These are phyloP conservation scores for Penicillium diatomitis DNA, from an alignment of 495 filamentous ascomycete genomes.

Conservation along the genomic window DNA sequence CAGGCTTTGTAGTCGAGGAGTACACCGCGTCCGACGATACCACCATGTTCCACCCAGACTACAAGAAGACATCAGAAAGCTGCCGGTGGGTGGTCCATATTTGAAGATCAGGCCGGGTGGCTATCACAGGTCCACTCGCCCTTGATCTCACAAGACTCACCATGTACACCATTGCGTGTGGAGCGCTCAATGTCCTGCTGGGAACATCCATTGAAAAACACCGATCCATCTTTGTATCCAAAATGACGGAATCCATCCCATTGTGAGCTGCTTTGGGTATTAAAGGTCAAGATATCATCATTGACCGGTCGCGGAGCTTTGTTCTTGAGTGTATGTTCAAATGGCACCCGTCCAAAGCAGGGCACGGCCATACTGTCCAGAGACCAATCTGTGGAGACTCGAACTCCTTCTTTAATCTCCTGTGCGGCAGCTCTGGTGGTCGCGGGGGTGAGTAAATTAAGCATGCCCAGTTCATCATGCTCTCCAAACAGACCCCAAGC, in stretches of 20 bases:
- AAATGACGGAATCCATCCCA: constrained; percentile 51
- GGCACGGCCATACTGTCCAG: constrained; percentile 23
- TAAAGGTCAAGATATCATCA: constrained; percentile 53
- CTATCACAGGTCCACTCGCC: too few relatives aligned
- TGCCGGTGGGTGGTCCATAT: neutral
- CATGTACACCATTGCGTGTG: constrained; percentile 29
- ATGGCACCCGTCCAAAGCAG: constrained; percentile 19
- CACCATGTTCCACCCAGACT: constrained; percentile 37
- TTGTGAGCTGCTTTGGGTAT: constrained; percentile 48
- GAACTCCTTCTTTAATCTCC: constrained; percentile 43
- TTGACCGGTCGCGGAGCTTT: constrained; percentile 40
- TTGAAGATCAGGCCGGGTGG: neutral
- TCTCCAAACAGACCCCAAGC: constrained; percentile 43
- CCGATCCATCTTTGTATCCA: constrained; percentile 30
- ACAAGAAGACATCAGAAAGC: neutral
- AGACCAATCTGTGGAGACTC: constrained; percentile 36
- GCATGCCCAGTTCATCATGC: constrained; percentile 35
- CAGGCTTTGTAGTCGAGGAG: constrained; percentile 50
- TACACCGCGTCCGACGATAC: constrained; percentile 48
- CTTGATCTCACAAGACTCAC: constrained; percentile 18
- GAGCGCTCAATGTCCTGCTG: constrained; percentile 45
- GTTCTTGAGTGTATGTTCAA: constrained; percentile 26
- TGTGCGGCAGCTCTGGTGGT: constrained; percentile 33
- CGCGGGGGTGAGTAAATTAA: constrained; percentile 40
- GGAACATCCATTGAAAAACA: constrained; percentile 55